phyloP scores from a whole-genome alignment of 495 filamentous ascomycete genomes.

The Podospora australis region DNA sequence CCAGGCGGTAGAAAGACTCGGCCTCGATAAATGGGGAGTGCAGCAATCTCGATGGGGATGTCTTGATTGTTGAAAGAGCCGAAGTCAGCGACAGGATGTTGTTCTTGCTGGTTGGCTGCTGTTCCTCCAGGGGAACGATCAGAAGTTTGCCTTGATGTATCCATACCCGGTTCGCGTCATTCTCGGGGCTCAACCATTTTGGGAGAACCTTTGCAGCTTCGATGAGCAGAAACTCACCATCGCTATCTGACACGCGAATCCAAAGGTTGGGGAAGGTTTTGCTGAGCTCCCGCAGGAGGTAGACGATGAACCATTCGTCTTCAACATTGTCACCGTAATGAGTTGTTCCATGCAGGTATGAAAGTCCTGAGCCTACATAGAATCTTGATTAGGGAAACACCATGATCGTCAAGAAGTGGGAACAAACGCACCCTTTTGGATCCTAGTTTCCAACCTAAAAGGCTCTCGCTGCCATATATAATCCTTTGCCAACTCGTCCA shows the following conservation, averaged over 20 bases:
- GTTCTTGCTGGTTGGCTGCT: conserved; percentile 17
- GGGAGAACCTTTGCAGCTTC: conserved; percentile 88
- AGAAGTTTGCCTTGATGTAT: conserved; percentile 65
- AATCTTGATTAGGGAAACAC: background rate
- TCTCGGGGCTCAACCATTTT: conserved; percentile 86
- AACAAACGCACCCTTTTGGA: conserved; percentile 49
- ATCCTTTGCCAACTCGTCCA: conserved; percentile 58
- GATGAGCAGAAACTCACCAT: conserved; percentile 91
- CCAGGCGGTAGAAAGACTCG: conserved; percentile 83
- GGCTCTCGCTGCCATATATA: conserved; percentile 94
- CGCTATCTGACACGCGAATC: conserved; percentile 75
- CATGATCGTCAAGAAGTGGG: background rate
- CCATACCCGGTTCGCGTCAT: conserved; percentile 81
- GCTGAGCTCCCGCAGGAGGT: conserved; percentile 77
- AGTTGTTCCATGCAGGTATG: conserved; percentile 61
- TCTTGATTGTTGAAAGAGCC: conserved; percentile 51
- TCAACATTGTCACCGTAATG: conserved; percentile 91
- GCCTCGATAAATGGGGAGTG: conserved; percentile 67
- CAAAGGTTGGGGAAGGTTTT: conserved; percentile 67
- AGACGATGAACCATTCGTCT: conserved; percentile 96
- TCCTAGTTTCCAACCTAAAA: conserved; percentile 54
- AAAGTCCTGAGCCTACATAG: conserved; percentile 25
- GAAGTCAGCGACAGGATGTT: conserved; percentile 51
- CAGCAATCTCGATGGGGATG: conserved; percentile 48
- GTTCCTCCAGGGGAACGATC: conserved; percentile 55